Evolutionary conservation across 352 stramenopile genomes (phyloP).

Genomic region (Phytophthora constricta): DNA sequence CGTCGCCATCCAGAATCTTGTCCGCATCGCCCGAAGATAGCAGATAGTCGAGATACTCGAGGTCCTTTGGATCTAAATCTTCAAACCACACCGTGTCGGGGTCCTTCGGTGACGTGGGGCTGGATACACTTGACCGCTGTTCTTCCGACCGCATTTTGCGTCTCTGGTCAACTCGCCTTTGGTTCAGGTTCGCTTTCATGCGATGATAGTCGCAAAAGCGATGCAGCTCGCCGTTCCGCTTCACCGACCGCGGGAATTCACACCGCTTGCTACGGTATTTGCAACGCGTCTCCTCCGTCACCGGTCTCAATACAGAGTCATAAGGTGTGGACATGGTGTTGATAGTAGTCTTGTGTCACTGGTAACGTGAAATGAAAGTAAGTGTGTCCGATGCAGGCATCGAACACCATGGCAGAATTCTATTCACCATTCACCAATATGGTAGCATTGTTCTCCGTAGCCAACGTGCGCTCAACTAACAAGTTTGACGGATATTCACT

Average conservation of each 20-base stretch:
- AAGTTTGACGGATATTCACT: neutral
- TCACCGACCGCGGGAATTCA: conserved; percentile 36
- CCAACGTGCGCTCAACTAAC: neutral
- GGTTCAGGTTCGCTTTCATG: conserved; percentile 37
- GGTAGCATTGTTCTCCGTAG: too few relatives aligned
- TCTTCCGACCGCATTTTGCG: conserved; percentile 13
- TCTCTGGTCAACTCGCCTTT: conserved; percentile 29
- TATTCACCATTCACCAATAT: neutral
- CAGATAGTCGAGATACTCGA: conserved; percentile 33
- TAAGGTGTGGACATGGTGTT: neutral
- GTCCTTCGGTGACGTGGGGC: conserved; percentile 24
- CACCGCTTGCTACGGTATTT: conserved; percentile 47
- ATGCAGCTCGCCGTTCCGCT: conserved; percentile 52
- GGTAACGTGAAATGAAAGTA: neutral
- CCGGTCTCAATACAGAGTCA: neutral
- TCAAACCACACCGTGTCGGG: conserved; percentile 18
- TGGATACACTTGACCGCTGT: neutral
- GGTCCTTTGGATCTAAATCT: conserved; percentile 25
- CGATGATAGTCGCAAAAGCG: conserved; percentile 37
- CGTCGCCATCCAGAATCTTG: conserved; percentile 2
- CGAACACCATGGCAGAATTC: too few relatives aligned
- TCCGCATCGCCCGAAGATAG: conserved; percentile 12
- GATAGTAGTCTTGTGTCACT: neutral
- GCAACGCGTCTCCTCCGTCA: conserved; percentile 3
- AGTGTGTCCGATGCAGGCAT: neutral